Percentiles rank a stretch among this genome's conserved stretches.
phyloP scores from a whole-genome alignment of 345 rosid genomes.

The Sisymbrium altissimum region DNA sequence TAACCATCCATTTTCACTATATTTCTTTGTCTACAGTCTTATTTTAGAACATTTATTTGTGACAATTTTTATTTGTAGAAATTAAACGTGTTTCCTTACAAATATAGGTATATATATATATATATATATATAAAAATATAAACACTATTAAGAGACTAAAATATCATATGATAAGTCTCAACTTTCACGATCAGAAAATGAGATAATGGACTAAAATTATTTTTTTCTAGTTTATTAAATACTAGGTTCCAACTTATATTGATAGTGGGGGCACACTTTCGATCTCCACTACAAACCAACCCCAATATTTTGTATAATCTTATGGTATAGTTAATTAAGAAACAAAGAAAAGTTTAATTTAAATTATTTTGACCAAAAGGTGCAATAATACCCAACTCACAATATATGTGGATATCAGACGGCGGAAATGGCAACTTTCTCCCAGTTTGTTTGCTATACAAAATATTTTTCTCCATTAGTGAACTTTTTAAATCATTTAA shows the following conservation, averaged over 20 bases:
- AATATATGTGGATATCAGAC: slow-evolving; percentile 48
- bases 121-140: too few relatives aligned
- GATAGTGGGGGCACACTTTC: slow-evolving; percentile 19
- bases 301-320: slow-evolving; percentile 4
- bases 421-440: slow-evolving; percentile 59
- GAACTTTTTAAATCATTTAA: not conserved
- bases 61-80: not conserved
- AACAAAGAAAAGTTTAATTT: not conserved
- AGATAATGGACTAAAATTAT: not conserved
- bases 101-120: too few relatives aligned
- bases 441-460: slow-evolving; percentile 5
- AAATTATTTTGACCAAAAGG: slow-evolving; percentile 41
- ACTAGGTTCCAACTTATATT: not conserved
- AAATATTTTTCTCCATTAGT: slow-evolving; percentile 21
- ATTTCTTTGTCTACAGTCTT: not conserved
- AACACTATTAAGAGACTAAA: not conserved
- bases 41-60: too few relatives aligned
- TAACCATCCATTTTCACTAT: not conserved
- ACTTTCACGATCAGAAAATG: not conserved
- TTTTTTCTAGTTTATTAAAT: not conserved
- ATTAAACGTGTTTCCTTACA: not conserved
- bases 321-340: not conserved
- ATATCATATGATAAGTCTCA: not conserved
- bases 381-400: slow-evolving; percentile 22
- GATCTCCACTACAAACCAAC: slow-evolving; percentile 40